These are phyloP conservation scores for Aaosphaeria arxii DNA, from an alignment of 2,329 filamentous ascomycete species.

Conservation along the genomic window DNA sequence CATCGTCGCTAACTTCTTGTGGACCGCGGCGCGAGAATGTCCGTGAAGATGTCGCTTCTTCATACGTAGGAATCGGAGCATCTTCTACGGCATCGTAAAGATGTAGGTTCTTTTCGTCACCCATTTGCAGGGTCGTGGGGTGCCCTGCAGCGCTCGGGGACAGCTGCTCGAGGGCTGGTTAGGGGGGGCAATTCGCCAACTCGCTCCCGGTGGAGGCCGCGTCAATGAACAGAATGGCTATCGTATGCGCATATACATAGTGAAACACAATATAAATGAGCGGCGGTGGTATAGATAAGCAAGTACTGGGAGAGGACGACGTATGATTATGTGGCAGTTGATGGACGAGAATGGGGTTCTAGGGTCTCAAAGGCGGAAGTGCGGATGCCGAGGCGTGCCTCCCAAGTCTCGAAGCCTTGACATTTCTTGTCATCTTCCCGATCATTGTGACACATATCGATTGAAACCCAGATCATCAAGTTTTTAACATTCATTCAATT, in stretches of 20 bases:
- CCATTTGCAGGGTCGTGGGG: conserved; percentile 21
- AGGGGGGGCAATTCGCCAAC: conserved; percentile 3
- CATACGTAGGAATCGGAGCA: conserved; percentile 77
- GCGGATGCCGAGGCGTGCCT: conserved; percentile 1
- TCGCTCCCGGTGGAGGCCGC: neutral
- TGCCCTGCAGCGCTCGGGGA: conserved; percentile 10
- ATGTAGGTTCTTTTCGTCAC: conserved; percentile 35
- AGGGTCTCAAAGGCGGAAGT: neutral
- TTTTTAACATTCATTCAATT: conserved; percentile 3
- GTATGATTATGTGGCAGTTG: conserved; percentile 2
- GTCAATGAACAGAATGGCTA: conserved; percentile 7
- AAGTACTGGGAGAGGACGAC: conserved; percentile 4
- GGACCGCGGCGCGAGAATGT: conserved; percentile 51
- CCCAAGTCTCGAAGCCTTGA: conserved; percentile 10
- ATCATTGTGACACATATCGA: neutral
- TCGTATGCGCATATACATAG: conserved; percentile 24
- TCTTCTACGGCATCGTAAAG: conserved; percentile 44
- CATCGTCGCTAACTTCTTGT: conserved; percentile 64
- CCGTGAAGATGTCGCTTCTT: conserved; percentile 69
- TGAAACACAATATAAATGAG: conserved; percentile 12
- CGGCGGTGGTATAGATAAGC: conserved; percentile 5
- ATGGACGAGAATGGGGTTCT: conserved; percentile 1
- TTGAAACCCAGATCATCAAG: neutral
- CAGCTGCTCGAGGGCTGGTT: conserved; percentile 5
- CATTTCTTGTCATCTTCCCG: neutral